Conservation (phyloP, 352 stramenopile species). For the Aphanomyces stellatus region DNA sequence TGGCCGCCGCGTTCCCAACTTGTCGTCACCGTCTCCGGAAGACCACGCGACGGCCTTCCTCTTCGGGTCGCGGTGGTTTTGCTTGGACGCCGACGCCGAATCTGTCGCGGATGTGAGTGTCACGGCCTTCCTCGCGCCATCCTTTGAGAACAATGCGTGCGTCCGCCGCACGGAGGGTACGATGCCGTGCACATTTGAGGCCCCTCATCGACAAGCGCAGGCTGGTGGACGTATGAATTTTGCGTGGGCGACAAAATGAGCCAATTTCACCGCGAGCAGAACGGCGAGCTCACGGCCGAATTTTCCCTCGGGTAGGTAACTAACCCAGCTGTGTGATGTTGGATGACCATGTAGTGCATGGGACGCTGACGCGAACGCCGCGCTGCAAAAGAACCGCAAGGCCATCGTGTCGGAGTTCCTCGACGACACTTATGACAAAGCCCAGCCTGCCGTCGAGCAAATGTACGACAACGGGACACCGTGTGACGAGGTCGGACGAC, state of each 20-base stretch:
- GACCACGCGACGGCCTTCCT: slow-evolving; percentile 37
- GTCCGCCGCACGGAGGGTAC: slow-evolving; percentile 57
- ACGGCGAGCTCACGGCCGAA: slow-evolving; percentile 53
- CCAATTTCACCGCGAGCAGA: slow-evolving; percentile 65
- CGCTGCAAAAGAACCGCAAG: slow-evolving; percentile 33
- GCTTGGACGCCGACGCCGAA: slow-evolving; percentile 43
- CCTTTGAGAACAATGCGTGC: slow-evolving; percentile 43
- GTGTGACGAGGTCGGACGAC: slow-evolving; percentile 63
- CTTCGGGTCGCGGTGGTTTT: slow-evolving; percentile 58
- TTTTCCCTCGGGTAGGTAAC: slow-evolving; percentile 42
- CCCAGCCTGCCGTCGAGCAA: slow-evolving; percentile 56
- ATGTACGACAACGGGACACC: slow-evolving; percentile 58
- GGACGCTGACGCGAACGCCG: slow-evolving; percentile 27
- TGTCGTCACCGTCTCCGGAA: neutral
- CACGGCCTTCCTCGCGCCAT: slow-evolving; percentile 38
- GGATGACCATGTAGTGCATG: slow-evolving; percentile 26
- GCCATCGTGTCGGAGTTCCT: slow-evolving; percentile 64
- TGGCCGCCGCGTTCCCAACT: slow-evolving; percentile 33
- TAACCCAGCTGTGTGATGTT: neutral
- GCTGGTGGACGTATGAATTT: slow-evolving; percentile 81
- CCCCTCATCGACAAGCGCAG: slow-evolving; percentile 5
- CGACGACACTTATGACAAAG: slow-evolving; percentile 66
- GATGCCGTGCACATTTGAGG: neutral
- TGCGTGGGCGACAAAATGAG: slow-evolving; percentile 60
- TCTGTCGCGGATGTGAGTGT: slow-evolving; percentile 41